A percentile compares a stretch with the other conserved stretches of the same genome.
phyloP scores from a whole-genome alignment of 176 grass and related monocot species.

The Oryza longistaminata region DNA sequence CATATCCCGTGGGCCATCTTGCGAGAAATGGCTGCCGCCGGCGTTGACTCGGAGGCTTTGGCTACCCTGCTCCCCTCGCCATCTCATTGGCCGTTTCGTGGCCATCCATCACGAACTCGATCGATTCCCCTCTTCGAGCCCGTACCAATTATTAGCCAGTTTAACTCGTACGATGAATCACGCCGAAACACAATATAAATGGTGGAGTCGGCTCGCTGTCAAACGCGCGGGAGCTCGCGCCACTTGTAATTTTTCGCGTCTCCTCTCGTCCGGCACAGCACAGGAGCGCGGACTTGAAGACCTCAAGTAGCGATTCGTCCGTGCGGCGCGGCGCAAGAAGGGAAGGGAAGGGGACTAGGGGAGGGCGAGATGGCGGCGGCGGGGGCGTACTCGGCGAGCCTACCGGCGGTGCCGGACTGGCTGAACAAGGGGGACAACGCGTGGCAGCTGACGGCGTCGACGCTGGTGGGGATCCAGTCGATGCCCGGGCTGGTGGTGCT shows the following conservation, averaged over 20 bases:
- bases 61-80: not conserved
- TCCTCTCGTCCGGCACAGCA: conserved; percentile 2
- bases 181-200: not conserved
- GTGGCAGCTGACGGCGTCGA: conserved; percentile 81
- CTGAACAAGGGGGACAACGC: conserved; percentile 96
- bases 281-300: not conserved
- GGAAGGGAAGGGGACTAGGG: too few relatives aligned
- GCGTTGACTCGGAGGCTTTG: conserved; percentile 36
- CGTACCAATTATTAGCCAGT: not conserved
- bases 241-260: not conserved
- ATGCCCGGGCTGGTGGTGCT: conserved; percentile 68
- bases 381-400: conserved; percentile 39
- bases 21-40: not conserved
- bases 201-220: not conserved
- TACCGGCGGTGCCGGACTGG: conserved; percentile 70
- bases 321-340: too few relatives aligned
- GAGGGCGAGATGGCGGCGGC: conserved; percentile 26
- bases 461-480: conserved; percentile 78
- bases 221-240: not conserved
- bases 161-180: not conserved
- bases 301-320: not conserved
- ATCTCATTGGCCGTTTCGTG: not conserved
- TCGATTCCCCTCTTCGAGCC: too few relatives aligned
- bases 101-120: not conserved
- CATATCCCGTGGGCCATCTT: not conserved